Percentiles rank a stretch among this genome's conserved stretches.
Evolutionary conservation across 768 basidiomycete genomes (phyloP).

Genomic region (Tremella mesenterica): DNA sequence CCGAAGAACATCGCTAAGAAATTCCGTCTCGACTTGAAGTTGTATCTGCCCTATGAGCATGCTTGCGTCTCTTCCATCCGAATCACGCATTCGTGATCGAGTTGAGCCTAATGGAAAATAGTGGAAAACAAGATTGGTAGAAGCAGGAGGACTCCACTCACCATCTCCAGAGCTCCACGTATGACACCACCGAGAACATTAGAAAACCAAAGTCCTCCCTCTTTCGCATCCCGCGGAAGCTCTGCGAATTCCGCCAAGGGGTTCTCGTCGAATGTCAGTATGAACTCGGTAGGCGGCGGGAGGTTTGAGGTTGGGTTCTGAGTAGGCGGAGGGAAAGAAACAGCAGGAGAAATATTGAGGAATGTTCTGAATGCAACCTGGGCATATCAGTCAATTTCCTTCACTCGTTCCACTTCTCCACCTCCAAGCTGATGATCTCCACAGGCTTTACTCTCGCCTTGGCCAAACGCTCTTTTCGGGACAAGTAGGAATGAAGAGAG

Average conservation of each 20-base stretch:
- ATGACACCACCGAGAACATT: conserved; percentile 92
- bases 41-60: too few species aligned
- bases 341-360: conserved; percentile 76
- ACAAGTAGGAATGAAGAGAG: background rate
- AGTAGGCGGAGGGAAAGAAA: conserved; percentile 59
- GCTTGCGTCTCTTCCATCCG: background rate
- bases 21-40: conserved; percentile 84
- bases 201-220: conserved; percentile 92
- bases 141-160: conserved; percentile 39
- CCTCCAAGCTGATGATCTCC: background rate
- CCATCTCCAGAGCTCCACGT: conserved; percentile 92
- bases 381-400: background rate
- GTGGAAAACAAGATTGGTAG: background rate
- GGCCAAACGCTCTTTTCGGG: background rate
- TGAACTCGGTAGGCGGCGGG: conserved; percentile 52
- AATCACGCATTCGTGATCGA: background rate
- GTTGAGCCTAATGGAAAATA: background rate
- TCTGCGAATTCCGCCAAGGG: conserved; percentile 95
- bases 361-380: conserved; percentile 98
- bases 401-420: background rate
- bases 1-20: conserved; percentile 78
- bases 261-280: conserved; percentile 85
- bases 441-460: too few species aligned
- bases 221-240: conserved; percentile 75
- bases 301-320: conserved; percentile 48